These are phyloP conservation scores for Dactylellina leptospora DNA, from an alignment of 2,329 filamentous ascomycete genomes.

Conservation along the genomic window DNA sequence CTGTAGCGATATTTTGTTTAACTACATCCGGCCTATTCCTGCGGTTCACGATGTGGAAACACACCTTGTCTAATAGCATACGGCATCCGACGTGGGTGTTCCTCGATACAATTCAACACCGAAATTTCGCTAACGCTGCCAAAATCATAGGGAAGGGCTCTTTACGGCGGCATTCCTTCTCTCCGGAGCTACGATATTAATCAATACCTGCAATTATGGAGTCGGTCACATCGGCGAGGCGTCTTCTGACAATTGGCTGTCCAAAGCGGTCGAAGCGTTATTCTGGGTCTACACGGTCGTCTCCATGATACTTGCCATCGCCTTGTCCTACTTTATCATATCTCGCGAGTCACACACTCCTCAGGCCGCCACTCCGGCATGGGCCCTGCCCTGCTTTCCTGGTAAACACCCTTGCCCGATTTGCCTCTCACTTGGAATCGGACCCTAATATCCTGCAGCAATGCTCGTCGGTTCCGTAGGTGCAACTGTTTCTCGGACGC, in stretches of 20 bases:
- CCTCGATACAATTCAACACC: background rate
- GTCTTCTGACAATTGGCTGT: constrained; percentile 37
- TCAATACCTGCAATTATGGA: constrained; percentile 48
- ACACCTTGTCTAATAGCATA: constrained; percentile 42
- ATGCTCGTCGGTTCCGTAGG: constrained; percentile 47
- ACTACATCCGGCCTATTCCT: constrained; percentile 20
- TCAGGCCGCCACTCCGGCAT: constrained; percentile 44
- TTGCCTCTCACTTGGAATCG: background rate
- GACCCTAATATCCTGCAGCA: too few species aligned
- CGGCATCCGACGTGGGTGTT: constrained; percentile 43
- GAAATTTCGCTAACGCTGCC: background rate
- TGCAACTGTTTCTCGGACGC: constrained; percentile 25
- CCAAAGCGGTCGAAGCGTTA: constrained; percentile 21
- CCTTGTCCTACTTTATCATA: constrained; percentile 45
- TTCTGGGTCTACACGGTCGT: constrained; percentile 40
- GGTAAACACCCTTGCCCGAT: constrained; percentile 3
- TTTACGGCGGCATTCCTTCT: constrained; percentile 39
- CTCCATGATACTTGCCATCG: constrained; percentile 32
- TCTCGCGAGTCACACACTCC: constrained; percentile 45
- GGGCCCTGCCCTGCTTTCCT: constrained; percentile 46
- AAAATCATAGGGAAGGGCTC: constrained; percentile 21
- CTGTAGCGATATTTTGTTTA: constrained; percentile 39
- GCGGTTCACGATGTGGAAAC: constrained; percentile 34
- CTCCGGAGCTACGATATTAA: constrained; percentile 35
- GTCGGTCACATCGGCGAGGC: constrained; percentile 28